A percentile compares a stretch with the other conserved stretches of the same genome.
These are phyloP conservation scores for Paspalum vaginatum DNA, from an alignment of 176 grass and related monocot species.

Conservation along the genomic window DNA sequence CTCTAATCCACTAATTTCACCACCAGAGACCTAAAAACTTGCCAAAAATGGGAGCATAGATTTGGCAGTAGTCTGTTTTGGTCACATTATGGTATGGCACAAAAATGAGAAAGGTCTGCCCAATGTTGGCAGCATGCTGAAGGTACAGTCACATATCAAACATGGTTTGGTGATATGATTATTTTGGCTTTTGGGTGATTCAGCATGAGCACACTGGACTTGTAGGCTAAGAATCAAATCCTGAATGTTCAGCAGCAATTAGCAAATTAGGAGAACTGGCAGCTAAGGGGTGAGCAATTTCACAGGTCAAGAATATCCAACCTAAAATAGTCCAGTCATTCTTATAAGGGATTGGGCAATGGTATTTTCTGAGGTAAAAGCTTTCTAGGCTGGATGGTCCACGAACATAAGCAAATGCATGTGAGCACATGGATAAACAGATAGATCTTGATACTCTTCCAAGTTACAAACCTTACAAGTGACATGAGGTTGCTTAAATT, in stretches of 20 bases:
- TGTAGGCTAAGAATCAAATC: neutral
- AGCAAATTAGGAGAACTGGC: neutral
- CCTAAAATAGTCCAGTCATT: neutral
- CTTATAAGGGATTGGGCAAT: neutral
- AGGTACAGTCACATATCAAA: neutral
- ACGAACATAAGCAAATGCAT: neutral
- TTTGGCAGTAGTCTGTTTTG: neutral
- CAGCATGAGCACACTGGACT: neutral
- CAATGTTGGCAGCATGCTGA: neutral
- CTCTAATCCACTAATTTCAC: neutral
- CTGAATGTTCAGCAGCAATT: neutral
- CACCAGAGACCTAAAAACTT: neutral
- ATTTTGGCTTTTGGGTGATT: slow-evolving; percentile 4
- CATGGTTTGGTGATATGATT: neutral
- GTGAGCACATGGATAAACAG: neutral
- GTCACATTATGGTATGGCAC: neutral
- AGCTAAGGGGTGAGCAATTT: neutral
- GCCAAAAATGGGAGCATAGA: neutral
- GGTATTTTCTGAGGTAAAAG: neutral
- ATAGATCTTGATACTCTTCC: neutral
- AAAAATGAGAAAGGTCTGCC: neutral
- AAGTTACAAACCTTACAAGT: neutral
- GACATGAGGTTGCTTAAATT: slow-evolving; percentile 6
- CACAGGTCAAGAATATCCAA: neutral
- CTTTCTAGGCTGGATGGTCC: neutral